Evolutionary conservation across 106 monocot genomes (phyloP), one percentile per base, ranked within the genome.

Genomic region (Dioscorea zingiberensis): DNA sequence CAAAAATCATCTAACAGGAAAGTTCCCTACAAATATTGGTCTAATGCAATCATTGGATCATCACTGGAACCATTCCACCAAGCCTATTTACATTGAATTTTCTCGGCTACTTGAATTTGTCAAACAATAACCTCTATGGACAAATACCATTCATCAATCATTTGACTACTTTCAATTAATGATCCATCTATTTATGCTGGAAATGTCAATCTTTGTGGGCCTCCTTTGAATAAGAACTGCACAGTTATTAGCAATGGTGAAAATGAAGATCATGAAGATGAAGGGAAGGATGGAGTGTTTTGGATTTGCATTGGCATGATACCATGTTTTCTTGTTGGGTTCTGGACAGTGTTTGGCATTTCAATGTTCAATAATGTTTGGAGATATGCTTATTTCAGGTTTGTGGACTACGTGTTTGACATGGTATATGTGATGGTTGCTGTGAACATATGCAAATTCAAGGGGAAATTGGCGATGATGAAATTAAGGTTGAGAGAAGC

Each of bases 31-130:
- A 45, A 17, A 30, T 10, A 67, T 67, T 59, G 24, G 58, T 3
- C 18, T 3, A 10, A 6, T 81, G 25, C 1, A 13, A 5, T 27
- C 1, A 18, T 47, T 81, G n/a, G 70, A 67, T 10, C 63, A 72
- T 16, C 62, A 76, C 15, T 47, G 81, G 76, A 19, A 24, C 24
- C 0, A 81, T 81, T 48, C 81, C 81, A 5, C 12, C 49, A 32
- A 63, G 56, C 26, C 38, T 79, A 0, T 64, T 68, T 3, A 0
- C n/a, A 4, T 16, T 74, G 21, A 63, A 48, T 11, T 68, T 3
- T 26, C 22, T 58, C 13, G 25, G 12, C 3, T 21, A 58, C 58
- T 58, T 58, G 58, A 58, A 58, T 21, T 58, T 58, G 24, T 58
- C 58, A 23, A 13, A 53, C 19, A 53, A 53, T 19, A 53, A 19